These are phyloP conservation scores for Fusarium guadeloupense DNA, from an alignment of 2,329 filamentous ascomycete genomes.

Conservation along the genomic window DNA sequence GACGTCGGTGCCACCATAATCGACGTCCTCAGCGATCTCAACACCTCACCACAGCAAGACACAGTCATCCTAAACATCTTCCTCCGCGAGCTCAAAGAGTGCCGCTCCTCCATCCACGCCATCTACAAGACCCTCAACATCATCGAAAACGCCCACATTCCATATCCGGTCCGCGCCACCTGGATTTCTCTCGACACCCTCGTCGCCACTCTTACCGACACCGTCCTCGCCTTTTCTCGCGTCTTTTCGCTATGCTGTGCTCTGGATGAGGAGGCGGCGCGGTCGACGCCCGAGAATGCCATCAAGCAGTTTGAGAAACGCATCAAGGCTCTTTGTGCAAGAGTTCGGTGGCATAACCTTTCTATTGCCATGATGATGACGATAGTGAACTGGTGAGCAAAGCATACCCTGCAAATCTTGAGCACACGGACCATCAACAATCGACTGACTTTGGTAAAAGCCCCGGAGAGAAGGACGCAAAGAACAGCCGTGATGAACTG, in stretches of 20 bases:
- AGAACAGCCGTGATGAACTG: conserved; percentile 48
- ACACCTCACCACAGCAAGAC: conserved; percentile 42
- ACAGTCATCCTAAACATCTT: conserved; percentile 45
- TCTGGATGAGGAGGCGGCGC: conserved; percentile 37
- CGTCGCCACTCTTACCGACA: conserved; percentile 49
- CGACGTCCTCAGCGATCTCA: conserved; percentile 50
- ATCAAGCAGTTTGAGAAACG: conserved; percentile 39
- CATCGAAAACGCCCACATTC: conserved; percentile 47
- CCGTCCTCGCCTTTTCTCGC: conserved; percentile 49
- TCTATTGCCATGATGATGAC: conserved; percentile 54
- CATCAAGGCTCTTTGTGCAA: conserved; percentile 44
- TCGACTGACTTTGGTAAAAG: conserved; percentile 29
- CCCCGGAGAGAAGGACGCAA: conserved; percentile 49
- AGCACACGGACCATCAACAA: conserved; percentile 9
- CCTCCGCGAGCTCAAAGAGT: conserved; percentile 50
- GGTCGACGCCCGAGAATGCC: conserved; percentile 28
- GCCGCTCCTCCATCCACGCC: conserved; percentile 50
- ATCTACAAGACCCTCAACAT: conserved; percentile 49
- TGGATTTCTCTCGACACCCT: conserved; percentile 51
- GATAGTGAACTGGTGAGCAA: conserved; percentile 50
- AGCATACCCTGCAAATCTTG: background rate
- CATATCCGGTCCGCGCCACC: conserved; percentile 48
- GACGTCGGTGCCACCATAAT: conserved; percentile 48
- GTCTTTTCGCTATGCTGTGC: conserved; percentile 45
- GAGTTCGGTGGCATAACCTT: conserved; percentile 51